Evolutionary conservation across 352 stramenopile species (phyloP).

Genomic region (Globisporangium sylvaticum): DNA sequence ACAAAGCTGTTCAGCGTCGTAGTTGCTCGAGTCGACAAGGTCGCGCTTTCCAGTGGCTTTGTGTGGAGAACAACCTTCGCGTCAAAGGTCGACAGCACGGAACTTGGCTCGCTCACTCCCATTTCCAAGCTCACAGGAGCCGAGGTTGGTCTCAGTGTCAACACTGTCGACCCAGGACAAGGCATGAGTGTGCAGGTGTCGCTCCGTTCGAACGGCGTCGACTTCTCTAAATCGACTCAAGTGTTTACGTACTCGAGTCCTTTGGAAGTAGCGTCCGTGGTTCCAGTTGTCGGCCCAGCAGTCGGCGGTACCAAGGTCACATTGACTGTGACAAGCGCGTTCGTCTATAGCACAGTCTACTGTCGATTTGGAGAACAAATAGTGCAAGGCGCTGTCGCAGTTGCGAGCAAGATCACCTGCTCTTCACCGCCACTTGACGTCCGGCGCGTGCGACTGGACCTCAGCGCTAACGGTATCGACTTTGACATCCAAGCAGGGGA

Average conservation of each 20-base stretch:
- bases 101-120: neutral
- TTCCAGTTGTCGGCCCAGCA: conserved; percentile 45
- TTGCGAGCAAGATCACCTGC: conserved; percentile 26
- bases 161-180: conserved; percentile 16
- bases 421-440: conserved; percentile 16
- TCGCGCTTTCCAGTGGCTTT: neutral
- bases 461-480: conserved; percentile 45
- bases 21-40: neutral
- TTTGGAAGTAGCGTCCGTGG: conserved; percentile 28
- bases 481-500: conserved; percentile 41
- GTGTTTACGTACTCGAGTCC: conserved; percentile 44
- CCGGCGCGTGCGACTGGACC: conserved; percentile 23
- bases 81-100: neutral
- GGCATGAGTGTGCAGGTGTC: conserved; percentile 19
- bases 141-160: neutral
- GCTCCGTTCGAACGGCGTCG: conserved; percentile 30
- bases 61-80: neutral
- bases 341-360: conserved; percentile 25
- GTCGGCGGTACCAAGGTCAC: conserved; percentile 54
- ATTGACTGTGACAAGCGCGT: conserved; percentile 23
- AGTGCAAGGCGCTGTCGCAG: conserved; percentile 21
- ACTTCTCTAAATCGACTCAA: conserved; percentile 29
- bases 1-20: neutral
- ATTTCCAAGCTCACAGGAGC: neutral
- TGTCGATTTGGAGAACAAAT: conserved; percentile 56